A percentile compares a stretch with the other conserved stretches of the same genome.
phyloP scores from a whole-genome alignment of 2,329 filamentous ascomycete genomes.

The Akanthomyces muscarius region DNA sequence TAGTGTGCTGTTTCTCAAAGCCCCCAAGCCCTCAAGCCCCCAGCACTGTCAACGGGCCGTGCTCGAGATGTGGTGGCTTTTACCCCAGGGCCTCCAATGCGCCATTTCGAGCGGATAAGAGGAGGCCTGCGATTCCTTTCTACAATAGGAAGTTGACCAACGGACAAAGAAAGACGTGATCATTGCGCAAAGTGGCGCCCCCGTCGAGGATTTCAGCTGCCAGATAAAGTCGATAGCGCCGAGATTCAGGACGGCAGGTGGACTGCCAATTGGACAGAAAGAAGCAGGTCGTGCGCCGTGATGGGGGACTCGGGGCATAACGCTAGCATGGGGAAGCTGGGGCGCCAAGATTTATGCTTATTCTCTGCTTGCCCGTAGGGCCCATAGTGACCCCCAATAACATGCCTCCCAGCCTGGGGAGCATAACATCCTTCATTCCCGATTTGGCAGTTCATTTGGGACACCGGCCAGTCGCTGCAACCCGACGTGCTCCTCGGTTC shows the following conservation, averaged over 20 bases:
- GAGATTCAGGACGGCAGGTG: not conserved
- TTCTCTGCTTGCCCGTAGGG: not conserved
- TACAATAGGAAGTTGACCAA: not conserved
- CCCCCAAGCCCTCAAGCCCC: no score
- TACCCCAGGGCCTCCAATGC: not conserved
- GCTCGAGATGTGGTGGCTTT: not conserved
- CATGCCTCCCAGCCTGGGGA: not conserved
- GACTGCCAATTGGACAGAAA: not conserved
- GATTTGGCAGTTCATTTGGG: not conserved
- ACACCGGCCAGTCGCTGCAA: not conserved
- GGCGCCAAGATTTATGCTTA: conserved; percentile 15
- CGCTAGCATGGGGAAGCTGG: not conserved
- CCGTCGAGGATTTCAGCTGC: not conserved
- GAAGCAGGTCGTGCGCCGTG: not conserved
- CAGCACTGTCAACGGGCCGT: no score
- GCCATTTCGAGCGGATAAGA: not conserved
- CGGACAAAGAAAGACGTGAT: not conserved
- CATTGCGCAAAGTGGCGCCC: not conserved
- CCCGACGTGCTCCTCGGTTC: not conserved
- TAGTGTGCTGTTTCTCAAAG: no score
- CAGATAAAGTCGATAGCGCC: not conserved
- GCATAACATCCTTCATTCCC: not conserved
- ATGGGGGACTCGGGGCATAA: not conserved
- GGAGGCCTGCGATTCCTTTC: not conserved
- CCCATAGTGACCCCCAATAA: not conserved